These are phyloP conservation scores for Yamagishiella unicocca DNA, from an alignment of 139 green algal genomes.

Conservation along the genomic window DNA sequence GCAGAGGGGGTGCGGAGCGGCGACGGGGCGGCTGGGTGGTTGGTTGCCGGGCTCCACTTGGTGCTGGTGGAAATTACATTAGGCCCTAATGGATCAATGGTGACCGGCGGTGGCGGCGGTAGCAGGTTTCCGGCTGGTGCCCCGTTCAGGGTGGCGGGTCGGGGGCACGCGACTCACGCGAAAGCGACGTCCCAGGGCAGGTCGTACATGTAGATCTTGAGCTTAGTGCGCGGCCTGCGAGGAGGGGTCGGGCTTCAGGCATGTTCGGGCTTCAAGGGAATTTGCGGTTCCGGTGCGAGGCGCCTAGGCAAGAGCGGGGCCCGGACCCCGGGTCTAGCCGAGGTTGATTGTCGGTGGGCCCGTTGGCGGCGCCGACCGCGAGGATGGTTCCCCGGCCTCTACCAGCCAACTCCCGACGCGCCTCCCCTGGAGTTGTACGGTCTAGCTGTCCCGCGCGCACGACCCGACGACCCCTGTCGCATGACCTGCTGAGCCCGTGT, in stretches of 20 bases:
- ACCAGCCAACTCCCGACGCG: neutral
- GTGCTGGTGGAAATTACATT: neutral
- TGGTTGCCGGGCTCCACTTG: neutral
- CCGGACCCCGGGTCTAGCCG: too few relatives aligned
- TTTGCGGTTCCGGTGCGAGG: neutral
- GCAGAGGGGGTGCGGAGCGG: neutral
- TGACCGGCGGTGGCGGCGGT: neutral
- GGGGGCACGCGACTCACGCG: conserved; percentile 5
- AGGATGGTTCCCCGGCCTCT: neutral
- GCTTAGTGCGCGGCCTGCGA: neutral
- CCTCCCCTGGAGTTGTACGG: too few relatives aligned
- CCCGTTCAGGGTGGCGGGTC: neutral
- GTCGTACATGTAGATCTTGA: conserved; percentile 46
- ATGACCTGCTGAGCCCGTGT: too few relatives aligned
- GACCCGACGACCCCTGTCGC: too few relatives aligned
- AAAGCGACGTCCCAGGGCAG: conserved; percentile 45
- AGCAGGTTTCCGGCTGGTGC: neutral
- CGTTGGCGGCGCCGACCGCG: too few relatives aligned
- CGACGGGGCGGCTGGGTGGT: neutral
- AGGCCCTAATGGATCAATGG: neutral
- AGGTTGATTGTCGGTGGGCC: too few relatives aligned
- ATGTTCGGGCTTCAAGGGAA: neutral
- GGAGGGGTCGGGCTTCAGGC: too few relatives aligned
- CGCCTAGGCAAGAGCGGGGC: too few relatives aligned
- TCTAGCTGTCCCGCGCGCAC: too few relatives aligned